Evolutionary conservation across 148 eudicot species (phyloP), one percentile per base, ranked within the genome.

Genomic region (Vaccinium corymbosum): DNA sequence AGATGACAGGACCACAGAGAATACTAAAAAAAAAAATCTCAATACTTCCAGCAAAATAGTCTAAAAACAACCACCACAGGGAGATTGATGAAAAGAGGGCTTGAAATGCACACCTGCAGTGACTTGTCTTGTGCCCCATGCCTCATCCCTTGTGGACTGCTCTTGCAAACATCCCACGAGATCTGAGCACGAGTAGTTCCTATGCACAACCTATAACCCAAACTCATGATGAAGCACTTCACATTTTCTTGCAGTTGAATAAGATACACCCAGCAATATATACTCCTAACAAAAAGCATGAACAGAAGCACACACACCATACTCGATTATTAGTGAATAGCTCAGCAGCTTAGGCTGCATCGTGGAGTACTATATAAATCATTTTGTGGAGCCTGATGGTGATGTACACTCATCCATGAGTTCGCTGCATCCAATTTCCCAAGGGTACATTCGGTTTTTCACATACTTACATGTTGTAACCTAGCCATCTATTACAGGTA

Each of bases 121-220:
- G 3, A 68, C 32, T 27, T 12, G 73, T 68, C 38, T 14, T 6
- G 35, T 12, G 17, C 73, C 14, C 73, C 38, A 68, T 4, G 14
- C 42, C 32, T 29, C 73, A 29, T 68, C 73, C 73, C 42, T 29
- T 68, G 73, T 68, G 73, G 73, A 68, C 73, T 68, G 73, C 19
- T 68, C 42, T 68, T 68, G 73, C 73, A 68, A 68, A 68, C 73
- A 68, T 12, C 38, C 38, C 19, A 27, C 17, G 73, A 68, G 42
- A 27, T 68, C 73, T 0, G 73, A 68, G 73, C 73, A 27, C 1
- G 73, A 68, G 73, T 68, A 68, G 73, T 68, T 13, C 73, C 73
- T 68, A 68, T 17, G 38, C 35, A 29, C 73, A 68, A 68, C 42
- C 73, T 68, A 27, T 68, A 12, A 10, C 38, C 73, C 16, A 68